Base-by-base conservation (phyloP, 768 basidiomycete genomes). In the Russula sp. region DNA sequence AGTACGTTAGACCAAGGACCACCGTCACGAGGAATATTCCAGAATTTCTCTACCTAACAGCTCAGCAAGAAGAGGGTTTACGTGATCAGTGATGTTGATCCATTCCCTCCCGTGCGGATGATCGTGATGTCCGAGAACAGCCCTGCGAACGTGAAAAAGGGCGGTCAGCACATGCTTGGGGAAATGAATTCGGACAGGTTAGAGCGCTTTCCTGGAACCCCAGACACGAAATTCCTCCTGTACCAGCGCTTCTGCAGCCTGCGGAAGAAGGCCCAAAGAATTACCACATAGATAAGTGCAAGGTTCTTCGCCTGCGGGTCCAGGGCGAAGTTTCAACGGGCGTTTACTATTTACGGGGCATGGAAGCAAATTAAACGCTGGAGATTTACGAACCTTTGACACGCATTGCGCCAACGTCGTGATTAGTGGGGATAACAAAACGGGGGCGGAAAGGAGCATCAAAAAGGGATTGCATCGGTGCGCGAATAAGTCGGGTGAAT, bases 211-310 rank as follows among this genome's bases (percentile, higher is more conserved):
- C 87, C 79, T 79, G 60, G 85, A 82, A 39, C 80, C 85, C 97
- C 97, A 99, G 34, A 87, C 86, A 54, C 81, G 72, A 55, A 98
- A 74, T 74, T 99, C 97, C 74, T 96, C 84, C 65, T 88, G 77
- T 16, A 98, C 77, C 49, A 94, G 78, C 64, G 79, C 72, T 66
- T 82, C 80, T 35, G 94, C 89, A 42, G 83, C 79, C 72, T 86
- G 91, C 49, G 90, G 83, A 70, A 91, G 77, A 59, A 88, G 79
- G 4, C 97, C 97, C 10, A 98, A 82, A 31, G 94, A 98, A 77
- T 99, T 98, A 39, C 97, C 97, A 72, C 92, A 95, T 56, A 99
- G 85, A 74, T 99, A 99, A 39, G 86, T 84, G 73, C 84, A 86
- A 59, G 78, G 76, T 59, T 71, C 73, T 55, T 84, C 83, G 79